phyloP scores from a whole-genome alignment of 2,329 filamentous ascomycete genomes.

The Chaetothyriales sp. region DNA sequence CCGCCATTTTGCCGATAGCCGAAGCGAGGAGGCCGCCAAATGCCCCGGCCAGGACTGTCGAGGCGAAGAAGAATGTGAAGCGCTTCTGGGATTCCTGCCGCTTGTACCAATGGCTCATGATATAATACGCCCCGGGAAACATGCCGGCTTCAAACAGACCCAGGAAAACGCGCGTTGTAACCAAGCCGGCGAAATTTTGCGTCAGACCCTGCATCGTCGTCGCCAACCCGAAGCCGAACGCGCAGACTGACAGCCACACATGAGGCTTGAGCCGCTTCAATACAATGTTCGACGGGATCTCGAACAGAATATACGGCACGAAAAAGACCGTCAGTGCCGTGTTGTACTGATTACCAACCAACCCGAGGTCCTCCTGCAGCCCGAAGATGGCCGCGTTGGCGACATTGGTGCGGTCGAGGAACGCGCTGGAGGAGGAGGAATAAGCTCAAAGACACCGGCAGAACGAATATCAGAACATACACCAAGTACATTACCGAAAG shows the following conservation, averaged over 20 bases:
- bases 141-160: constrained; percentile 65
- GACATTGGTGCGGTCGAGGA: constrained; percentile 52
- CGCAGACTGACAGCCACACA: constrained; percentile 65
- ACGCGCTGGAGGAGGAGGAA: constrained; percentile 10
- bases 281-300: constrained; percentile 61
- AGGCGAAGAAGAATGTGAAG: constrained; percentile 87
- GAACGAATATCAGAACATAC: constrained; percentile 46
- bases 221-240: constrained; percentile 68
- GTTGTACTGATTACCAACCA: constrained; percentile 52
- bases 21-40: constrained; percentile 48
- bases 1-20: constrained; percentile 46
- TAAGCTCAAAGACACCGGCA: background rate
- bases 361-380: constrained; percentile 47
- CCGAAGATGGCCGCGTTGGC: constrained; percentile 60
- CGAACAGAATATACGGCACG: constrained; percentile 54
- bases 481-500: constrained; percentile 55
- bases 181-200: constrained; percentile 57
- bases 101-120: constrained; percentile 55
- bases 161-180: constrained; percentile 74
- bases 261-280: constrained; percentile 55
- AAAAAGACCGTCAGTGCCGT: constrained; percentile 70
- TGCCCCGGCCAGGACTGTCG: constrained; percentile 46
- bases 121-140: constrained; percentile 15
- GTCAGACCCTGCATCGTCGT: constrained; percentile 66
- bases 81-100: constrained; percentile 78